Base-by-base conservation (phyloP, 2,329 filamentous ascomycete genomes). In the Dichotomopilus funicola region DNA sequence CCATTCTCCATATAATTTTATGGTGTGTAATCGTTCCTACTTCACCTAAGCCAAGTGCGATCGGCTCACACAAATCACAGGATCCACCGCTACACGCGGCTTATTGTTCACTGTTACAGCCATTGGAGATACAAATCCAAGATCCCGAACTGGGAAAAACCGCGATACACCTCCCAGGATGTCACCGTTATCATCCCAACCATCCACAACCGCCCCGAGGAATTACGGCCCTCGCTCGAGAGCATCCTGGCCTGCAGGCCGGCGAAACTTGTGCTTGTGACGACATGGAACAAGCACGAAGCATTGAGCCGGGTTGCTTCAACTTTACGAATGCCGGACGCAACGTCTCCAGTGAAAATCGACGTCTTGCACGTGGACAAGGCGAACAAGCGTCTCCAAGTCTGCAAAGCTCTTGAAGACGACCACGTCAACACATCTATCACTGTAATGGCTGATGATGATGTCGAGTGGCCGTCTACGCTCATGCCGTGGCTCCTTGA, bases 131-230 rank as follows among this genome's bases (percentile, higher is more conserved):
- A 95, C 75, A 88, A 85, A 71, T 91, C 91, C 33, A 88, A 56
- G 11, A 35, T 91, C 59, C 88, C 88, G 43, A 87, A 92, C 53
- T 87, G 90, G 42, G 82, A 83, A 56, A 88, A 90, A 60, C 90
- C 92, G n/a, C 85, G 78, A 45, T 86, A 91, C 68, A 89, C 85
- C 34, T 81, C 85, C 37, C 75, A 88, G 63, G 89, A 97, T 80
- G 91, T 96, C 65, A 96, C 92, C 5, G 90, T 96, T 61, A 89
- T 97, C 64, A 88, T 96, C 59, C 92, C 92, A 6, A 95, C 91
- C 9, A 91, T 97, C 61, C 89, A 95, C 67, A 89, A 91, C 58
- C 85, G 84, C 59, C 90, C 92, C 58, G 85, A 91, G 64, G 89
- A 95, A 67, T 78, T 97, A 59, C 85, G 86, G 52, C 83, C 87